A percentile compares a stretch with the other conserved stretches of the same genome.
Evolutionary conservation across 129 eudicot genomes (phyloP).

Genomic region (Flaveria brownii): DNA sequence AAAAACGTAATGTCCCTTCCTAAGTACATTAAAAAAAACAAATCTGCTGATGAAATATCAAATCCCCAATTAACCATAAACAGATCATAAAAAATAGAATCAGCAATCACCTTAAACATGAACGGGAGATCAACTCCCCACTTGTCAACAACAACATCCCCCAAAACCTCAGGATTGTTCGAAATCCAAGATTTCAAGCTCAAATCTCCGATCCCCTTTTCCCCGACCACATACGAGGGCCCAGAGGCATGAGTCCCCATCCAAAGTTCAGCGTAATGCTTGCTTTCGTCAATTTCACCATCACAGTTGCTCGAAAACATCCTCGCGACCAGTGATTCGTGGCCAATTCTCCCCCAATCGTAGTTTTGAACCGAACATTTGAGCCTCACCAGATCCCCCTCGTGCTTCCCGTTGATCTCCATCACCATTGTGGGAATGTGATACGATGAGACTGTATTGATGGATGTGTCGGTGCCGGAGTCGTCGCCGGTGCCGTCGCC

Average conservation of each 20-base stretch:
- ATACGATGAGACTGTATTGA: background rate
- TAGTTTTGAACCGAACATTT: conserved; percentile 72
- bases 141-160: conserved; percentile 58
- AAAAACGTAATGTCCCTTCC: too few species aligned
- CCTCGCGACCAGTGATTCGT: conserved; percentile 61
- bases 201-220: conserved; percentile 26
- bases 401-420: conserved; percentile 40
- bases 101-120: conserved; percentile 68
- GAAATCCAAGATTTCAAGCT: conserved; percentile 73
- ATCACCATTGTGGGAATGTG: conserved; percentile 32
- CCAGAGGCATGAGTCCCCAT: conserved; percentile 98
- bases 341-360: conserved; percentile 82
- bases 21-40: too few species aligned
- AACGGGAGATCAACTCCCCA: conserved; percentile 85
- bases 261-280: conserved; percentile 90
- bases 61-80: background rate
- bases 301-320: conserved; percentile 46
- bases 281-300: conserved; percentile 38
- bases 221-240: conserved; percentile 55
- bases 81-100: background rate
- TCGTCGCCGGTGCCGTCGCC: background rate
- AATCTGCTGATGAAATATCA: conserved; percentile 12
- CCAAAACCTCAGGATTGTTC: conserved; percentile 65
- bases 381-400: conserved; percentile 45
- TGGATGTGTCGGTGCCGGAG: background rate